Evolutionary conservation across 208 protist genomes (phyloP).

Genomic region (Blastocrithidia nonstop): DNA sequence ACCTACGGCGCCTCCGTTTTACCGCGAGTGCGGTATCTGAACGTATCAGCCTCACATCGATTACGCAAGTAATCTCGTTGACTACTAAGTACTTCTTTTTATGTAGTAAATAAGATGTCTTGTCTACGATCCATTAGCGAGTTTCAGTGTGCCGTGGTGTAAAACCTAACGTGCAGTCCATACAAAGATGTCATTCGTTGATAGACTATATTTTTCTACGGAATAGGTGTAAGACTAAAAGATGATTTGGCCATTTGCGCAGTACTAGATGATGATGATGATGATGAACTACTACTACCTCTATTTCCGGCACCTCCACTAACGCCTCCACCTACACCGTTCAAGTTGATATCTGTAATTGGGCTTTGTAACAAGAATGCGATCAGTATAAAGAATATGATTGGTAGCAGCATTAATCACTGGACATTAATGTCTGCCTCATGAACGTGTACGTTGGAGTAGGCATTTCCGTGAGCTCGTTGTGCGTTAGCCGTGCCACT

Average conservation of each 20-base stretch:
- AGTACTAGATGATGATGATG: background rate
- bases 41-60: conserved; percentile 68
- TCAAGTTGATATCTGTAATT: conserved; percentile 23
- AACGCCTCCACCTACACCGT: conserved; percentile 3
- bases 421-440: background rate
- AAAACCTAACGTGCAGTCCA: conserved; percentile 47
- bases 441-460: background rate
- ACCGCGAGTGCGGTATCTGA: conserved; percentile 37
- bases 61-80: conserved; percentile 49
- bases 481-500: background rate
- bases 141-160: conserved; percentile 28
- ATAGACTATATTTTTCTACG: conserved; percentile 20
- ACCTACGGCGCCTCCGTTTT: conserved; percentile 41
- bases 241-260: background rate
- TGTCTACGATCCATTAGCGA: conserved; percentile 30
- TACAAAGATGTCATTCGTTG: conserved; percentile 37
- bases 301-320: background rate
- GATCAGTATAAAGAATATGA: conserved; percentile 60
- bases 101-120: conserved; percentile 18
- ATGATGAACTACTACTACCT: background rate
- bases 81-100: conserved; percentile 46
- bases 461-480: background rate
- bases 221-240: conserved; percentile 57
- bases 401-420: conserved; percentile 22
- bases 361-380: conserved; percentile 52